Percentiles rank a stretch among this genome's conserved stretches.
Evolutionary conservation across 257 asterid genomes (phyloP).

Genomic region (Solanum lignicaule): DNA sequence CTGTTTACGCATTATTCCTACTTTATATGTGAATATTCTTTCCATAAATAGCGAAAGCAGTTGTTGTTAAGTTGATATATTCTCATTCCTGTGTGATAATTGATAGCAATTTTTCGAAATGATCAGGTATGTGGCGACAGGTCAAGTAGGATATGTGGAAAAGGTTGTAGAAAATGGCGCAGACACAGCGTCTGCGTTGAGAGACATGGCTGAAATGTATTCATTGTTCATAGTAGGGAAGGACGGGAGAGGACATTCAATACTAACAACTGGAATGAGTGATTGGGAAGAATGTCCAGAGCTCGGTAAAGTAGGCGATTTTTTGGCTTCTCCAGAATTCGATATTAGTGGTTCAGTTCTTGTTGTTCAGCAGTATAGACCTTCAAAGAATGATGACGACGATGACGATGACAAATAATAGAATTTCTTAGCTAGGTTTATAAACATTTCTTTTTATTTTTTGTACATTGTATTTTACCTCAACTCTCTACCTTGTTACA

Average conservation of each 20-base stretch:
- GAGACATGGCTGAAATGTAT: conserved; percentile 95
- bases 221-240: conserved; percentile 85
- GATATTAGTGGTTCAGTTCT: conserved; percentile 85
- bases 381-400: conserved; percentile 25
- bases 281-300: conserved; percentile 99
- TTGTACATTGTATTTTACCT: neutral
- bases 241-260: conserved; percentile 63
- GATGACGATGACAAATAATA: conserved; percentile 20
- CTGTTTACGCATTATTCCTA: neutral
- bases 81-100: neutral
- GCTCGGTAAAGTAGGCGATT: conserved; percentile 94
- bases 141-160: conserved; percentile 87
- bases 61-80: neutral
- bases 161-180: conserved; percentile 72
- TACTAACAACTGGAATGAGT: conserved; percentile 72
- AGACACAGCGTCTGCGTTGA: conserved; percentile 62
- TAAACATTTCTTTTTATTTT: neutral
- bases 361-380: conserved; percentile 74
- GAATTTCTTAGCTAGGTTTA: neutral
- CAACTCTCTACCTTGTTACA: neutral
- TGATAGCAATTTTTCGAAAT: neutral
- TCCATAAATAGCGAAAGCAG: neutral
- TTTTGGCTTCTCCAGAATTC: conserved; percentile 87
- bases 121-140: conserved; percentile 75
- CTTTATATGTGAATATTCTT: neutral